Conservation (phyloP, 208 protist genomes). For the Acanthamoeba comandoni region DNA sequence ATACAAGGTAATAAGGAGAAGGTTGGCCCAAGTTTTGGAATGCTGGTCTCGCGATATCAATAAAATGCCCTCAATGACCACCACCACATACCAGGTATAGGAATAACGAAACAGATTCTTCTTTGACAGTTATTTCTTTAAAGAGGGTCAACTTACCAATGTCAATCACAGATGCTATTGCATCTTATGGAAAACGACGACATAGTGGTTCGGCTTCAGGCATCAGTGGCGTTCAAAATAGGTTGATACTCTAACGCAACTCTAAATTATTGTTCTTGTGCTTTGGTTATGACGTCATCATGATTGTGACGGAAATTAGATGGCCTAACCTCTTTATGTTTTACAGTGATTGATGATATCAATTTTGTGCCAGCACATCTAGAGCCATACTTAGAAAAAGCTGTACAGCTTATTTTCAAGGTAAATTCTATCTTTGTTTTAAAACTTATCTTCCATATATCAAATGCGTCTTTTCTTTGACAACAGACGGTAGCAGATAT, state of each 20-base stretch:
- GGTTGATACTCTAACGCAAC: not conserved
- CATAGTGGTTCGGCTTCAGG: conserved; percentile 37
- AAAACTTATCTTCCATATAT: too few relatives aligned
- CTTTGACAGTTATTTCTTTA: too few relatives aligned
- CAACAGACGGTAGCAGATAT: conserved; percentile 31
- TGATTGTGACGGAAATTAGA: too few relatives aligned
- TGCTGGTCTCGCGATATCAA: conserved; percentile 37
- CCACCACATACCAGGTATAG: conserved; percentile 22
- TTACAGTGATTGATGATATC: conserved; percentile 62
- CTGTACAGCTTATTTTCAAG: conserved; percentile 37
- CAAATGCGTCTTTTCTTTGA: not conserved
- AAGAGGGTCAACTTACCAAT: too few relatives aligned
- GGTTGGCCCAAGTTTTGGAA: conserved; percentile 43
- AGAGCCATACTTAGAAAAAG: conserved; percentile 36
- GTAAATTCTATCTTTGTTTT: not conserved
- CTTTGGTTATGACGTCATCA: not conserved
- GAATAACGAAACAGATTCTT: too few relatives aligned
- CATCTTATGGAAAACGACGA: conserved; percentile 21
- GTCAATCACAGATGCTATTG: not conserved
- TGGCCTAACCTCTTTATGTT: not conserved
- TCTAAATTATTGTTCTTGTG: not conserved
- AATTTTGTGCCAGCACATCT: conserved; percentile 10
- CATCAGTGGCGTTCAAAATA: conserved; percentile 42
- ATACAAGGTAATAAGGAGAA: conserved; percentile 34
- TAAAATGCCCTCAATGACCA: conserved; percentile 9